Conservation (phyloP, 2,329 filamentous ascomycete species). For the Sclerotinia nivalis region DNA sequence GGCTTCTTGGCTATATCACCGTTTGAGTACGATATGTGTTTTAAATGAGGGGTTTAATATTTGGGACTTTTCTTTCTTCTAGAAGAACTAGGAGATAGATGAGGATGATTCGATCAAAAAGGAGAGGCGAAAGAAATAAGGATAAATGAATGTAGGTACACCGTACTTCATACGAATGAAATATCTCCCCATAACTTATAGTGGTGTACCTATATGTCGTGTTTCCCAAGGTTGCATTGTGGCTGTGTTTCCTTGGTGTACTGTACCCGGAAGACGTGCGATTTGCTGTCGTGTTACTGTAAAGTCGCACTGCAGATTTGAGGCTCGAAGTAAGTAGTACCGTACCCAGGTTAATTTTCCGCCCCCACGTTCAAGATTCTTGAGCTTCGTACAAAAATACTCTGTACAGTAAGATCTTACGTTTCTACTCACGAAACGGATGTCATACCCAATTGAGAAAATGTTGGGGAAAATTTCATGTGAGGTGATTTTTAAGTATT, state of each 20-base stretch:
- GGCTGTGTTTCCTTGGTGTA: neutral
- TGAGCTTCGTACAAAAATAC: neutral
- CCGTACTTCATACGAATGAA: too few relatives aligned
- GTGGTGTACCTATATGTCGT: neutral
- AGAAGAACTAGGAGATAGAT: neutral
- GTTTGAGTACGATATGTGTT: neutral
- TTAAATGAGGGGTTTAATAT: neutral
- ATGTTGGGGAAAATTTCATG: slow-evolving; percentile 8
- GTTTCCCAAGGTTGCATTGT: neutral
- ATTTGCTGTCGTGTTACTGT: neutral
- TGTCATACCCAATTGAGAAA: neutral
- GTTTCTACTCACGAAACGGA: neutral
- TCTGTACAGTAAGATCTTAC: too few relatives aligned
- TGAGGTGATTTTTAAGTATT: neutral
- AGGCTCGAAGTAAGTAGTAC: neutral
- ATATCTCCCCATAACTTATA: too few relatives aligned
- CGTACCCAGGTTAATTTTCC: neutral
- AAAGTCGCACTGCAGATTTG: neutral
- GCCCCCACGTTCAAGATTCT: neutral
- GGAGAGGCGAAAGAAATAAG: too few relatives aligned
- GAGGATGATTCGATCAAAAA: too few relatives aligned
- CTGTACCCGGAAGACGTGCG: neutral
- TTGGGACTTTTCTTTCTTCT: neutral
- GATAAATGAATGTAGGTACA: too few relatives aligned
- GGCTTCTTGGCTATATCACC: neutral